Conservation (phyloP, 768 basidiomycete genomes). For the Kwoniella sp. region DNA sequence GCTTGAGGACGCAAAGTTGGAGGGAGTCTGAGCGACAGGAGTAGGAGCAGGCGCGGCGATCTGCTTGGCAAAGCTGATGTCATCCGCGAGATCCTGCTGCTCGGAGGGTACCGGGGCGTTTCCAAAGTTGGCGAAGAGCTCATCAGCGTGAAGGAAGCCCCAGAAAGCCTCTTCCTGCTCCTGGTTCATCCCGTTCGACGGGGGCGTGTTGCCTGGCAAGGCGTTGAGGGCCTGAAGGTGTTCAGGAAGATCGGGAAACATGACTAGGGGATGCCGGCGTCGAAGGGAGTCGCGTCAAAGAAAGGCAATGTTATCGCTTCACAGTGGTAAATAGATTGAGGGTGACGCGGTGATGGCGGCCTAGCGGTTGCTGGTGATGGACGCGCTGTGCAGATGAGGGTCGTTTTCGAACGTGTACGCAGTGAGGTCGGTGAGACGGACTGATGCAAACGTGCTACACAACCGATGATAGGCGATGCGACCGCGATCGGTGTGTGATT, state of each 20-base stretch:
- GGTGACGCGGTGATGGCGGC: neutral
- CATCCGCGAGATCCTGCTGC: no score
- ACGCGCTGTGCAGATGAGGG: no score
- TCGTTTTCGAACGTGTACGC: no score
- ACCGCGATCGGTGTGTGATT: neutral
- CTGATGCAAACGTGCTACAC: no score
- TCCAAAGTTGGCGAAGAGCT: slow-evolving; percentile 41
- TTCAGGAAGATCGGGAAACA: slow-evolving; percentile 39
- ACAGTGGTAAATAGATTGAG: no score
- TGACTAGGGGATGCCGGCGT: slow-evolving; percentile 2
- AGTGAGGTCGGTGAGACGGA: no score
- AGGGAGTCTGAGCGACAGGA: slow-evolving; percentile 11
- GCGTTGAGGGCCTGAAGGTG: slow-evolving; percentile 38
- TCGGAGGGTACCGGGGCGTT: slow-evolving; percentile 20
- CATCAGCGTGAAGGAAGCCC: slow-evolving; percentile 39
- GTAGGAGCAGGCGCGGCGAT: slow-evolving; percentile 13
- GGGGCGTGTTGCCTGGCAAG: slow-evolving; percentile 28
- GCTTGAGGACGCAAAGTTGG: neutral
- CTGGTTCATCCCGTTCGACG: slow-evolving; percentile 18
- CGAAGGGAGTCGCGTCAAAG: no score
- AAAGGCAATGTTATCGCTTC: no score
- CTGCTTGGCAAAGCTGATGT: slow-evolving; percentile 1
- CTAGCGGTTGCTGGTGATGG: no score
- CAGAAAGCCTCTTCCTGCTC: slow-evolving; percentile 41
- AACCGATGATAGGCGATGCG: no score